A percentile compares a stretch with the other conserved stretches of the same genome.
phyloP scores from a whole-genome alignment of 2,329 filamentous ascomycete species.

The Karstenula rhodostoma region DNA sequence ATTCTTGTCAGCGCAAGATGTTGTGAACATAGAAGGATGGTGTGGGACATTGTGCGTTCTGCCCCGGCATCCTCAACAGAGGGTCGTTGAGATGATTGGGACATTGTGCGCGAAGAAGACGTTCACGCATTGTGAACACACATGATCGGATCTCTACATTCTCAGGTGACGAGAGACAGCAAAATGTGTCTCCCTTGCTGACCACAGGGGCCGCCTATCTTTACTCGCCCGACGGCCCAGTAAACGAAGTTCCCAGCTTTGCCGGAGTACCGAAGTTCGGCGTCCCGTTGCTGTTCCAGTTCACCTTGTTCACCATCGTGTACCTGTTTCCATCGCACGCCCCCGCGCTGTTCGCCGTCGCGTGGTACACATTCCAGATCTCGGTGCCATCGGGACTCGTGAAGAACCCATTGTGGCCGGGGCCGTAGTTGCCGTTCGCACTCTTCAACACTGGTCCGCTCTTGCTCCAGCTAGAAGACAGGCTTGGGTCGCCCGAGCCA shows the following conservation, averaged over 20 bases:
- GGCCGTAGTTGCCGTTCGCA: constrained; percentile 65
- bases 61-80: too few relatives aligned
- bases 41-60: too few relatives aligned
- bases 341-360: constrained; percentile 58
- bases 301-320: constrained; percentile 62
- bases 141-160: too few relatives aligned
- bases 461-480: constrained; percentile 60
- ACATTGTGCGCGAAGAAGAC: too few relatives aligned
- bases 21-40: too few relatives aligned
- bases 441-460: constrained; percentile 60
- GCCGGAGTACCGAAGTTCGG: constrained; percentile 59
- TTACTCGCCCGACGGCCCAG: constrained; percentile 49
- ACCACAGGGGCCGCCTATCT: too few relatives aligned
- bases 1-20: too few relatives aligned
- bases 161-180: too few relatives aligned
- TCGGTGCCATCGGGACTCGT: constrained; percentile 62
- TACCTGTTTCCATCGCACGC: constrained; percentile 64
- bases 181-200: too few relatives aligned
- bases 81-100: too few relatives aligned
- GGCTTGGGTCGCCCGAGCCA: constrained; percentile 57
- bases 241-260: constrained; percentile 39
- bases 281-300: constrained; percentile 59
- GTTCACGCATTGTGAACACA: too few relatives aligned
- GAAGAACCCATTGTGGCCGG: constrained; percentile 67
- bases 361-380: constrained; percentile 66